Base-by-base conservation (phyloP, 768 basidiomycete genomes). In the Rubroboletus satanas region DNA sequence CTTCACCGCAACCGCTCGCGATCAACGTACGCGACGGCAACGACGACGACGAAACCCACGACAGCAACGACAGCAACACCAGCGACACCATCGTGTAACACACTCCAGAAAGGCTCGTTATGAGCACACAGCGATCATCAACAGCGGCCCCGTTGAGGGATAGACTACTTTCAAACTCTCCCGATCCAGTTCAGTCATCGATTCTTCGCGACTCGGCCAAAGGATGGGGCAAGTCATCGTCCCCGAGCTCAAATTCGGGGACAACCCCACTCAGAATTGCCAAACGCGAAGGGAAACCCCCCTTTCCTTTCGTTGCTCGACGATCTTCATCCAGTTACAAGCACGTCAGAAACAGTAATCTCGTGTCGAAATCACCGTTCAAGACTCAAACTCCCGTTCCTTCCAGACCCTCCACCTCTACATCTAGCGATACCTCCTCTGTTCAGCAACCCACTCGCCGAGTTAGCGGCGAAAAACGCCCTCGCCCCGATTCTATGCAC, bases 361-460 rank as follows among this genome's bases (percentile, higher is more conserved):
- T 92, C 52, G 91, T 93, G 17, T 84, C 87, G 29, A 91, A 91
- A 61, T 93, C 91, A 11, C 90, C 90, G 10, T 93, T 93, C 75
- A 88, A 87, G 63, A 82, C 81, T 3, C 82, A 83, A 56, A 75
- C 82, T 26, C 77, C 82, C 45, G 75, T 77, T n/a, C 75, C 81
- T 32, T 70, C 79, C 4, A 57, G 42, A 54, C 65, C 66, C 0
- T 64, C 60, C 15, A 33, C 54, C 1, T 66, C 64, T 9, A 56
- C 55, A 15, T 37, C 49, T 10, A 57, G 45, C 35, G 51, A 57
- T 32, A 44, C 60, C 9, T 12, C 60, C 8, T 14, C 58, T 33
- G 21, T 48, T 23, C 57, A 49, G 42, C 66, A 57, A n/a, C 58
- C 48, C 15, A 61, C 59, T 41, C 75, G 79, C 42, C 79, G 80